Percentiles rank a stretch among this genome's conserved stretches.
Conservation (phyloP, 2,329 filamentous ascomycete species). For the Aspergillus alliaceus region DNA sequence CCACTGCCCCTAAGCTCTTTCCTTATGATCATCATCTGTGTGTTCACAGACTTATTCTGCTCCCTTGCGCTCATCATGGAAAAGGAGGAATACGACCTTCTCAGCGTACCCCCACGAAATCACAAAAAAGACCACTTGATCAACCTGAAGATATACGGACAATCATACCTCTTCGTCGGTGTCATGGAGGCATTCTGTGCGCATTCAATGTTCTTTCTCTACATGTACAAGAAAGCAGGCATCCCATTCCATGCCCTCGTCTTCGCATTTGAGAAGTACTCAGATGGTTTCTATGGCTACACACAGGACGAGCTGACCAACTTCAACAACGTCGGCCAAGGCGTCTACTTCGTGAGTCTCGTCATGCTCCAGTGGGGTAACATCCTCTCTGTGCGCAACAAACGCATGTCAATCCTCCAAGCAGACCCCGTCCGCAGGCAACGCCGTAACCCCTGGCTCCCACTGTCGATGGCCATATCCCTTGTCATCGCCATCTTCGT, state of each 20-base stretch:
- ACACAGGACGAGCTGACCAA: slow-evolving; percentile 44
- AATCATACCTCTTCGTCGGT: slow-evolving; percentile 55
- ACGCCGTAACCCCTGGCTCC: slow-evolving; percentile 53
- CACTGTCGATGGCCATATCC: slow-evolving; percentile 49
- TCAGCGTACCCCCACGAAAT: slow-evolving; percentile 53
- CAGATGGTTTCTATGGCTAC: slow-evolving; percentile 53
- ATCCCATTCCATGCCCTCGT: slow-evolving; percentile 52
- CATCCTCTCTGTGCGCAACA: slow-evolving; percentile 53
- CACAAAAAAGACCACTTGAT: slow-evolving; percentile 54
- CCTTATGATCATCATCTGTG: slow-evolving; percentile 60
- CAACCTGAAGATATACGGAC: slow-evolving; percentile 52
- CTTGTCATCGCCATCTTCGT: slow-evolving; percentile 56
- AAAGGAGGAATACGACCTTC: slow-evolving; percentile 55
- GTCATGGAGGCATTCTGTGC: slow-evolving; percentile 53
- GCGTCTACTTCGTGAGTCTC: slow-evolving; percentile 56
- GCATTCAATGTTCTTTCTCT: slow-evolving; percentile 57
- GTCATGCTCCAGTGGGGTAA: slow-evolving; percentile 58
- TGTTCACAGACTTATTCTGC: slow-evolving; percentile 57
- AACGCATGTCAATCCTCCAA: slow-evolving; percentile 53
- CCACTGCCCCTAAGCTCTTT: slow-evolving; percentile 54
- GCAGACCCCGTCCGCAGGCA: slow-evolving; percentile 50
- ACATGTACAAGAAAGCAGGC: slow-evolving; percentile 50
- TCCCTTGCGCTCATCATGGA: slow-evolving; percentile 56
- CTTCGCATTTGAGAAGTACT: slow-evolving; percentile 52
- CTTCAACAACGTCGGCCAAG: slow-evolving; percentile 53